Percentiles rank a stretch among this genome's conserved stretches.
phyloP scores from a whole-genome alignment of 1,284 basidiomycete genomes.

The Tilletia walkeri region DNA sequence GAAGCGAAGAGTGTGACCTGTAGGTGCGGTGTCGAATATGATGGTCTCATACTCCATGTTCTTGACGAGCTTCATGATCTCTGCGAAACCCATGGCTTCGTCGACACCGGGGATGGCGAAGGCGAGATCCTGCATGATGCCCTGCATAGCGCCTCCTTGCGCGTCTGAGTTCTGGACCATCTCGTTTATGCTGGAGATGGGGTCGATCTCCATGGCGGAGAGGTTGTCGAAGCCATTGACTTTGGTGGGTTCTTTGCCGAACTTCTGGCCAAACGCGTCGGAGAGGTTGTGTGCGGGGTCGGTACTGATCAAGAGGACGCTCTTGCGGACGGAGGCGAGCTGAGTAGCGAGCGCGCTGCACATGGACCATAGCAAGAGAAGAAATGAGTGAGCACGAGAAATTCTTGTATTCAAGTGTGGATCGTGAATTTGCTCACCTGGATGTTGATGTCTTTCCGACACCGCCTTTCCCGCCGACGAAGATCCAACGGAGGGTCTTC shows the following conservation, averaged over 20 bases:
- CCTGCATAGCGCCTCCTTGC: constrained; percentile 80
- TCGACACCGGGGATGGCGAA: constrained; percentile 99
- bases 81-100: constrained; percentile 99
- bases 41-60: constrained; percentile 99
- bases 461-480: constrained; percentile 55
- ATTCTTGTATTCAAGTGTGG: neutral
- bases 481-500: constrained; percentile 54
- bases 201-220: constrained; percentile 99
- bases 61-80: constrained; percentile 99
- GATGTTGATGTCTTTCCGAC: constrained; percentile 56
- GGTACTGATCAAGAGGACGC: constrained; percentile 66
- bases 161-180: constrained; percentile 91
- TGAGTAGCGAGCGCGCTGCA: constrained; percentile 51
- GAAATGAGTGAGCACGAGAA: neutral
- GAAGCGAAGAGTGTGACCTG: constrained; percentile 96
- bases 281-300: constrained; percentile 98
- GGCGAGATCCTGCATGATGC: constrained; percentile 99
- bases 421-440: neutral
- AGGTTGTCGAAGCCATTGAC: constrained; percentile 98
- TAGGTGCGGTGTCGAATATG: constrained; percentile 98
- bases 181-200: constrained; percentile 92
- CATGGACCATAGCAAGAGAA: neutral
- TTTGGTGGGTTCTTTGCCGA: constrained; percentile 98
- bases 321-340: constrained; percentile 49
- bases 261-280: constrained; percentile 98